A percentile compares a stretch with the other conserved stretches of the same genome.
Conservation (phyloP, 768 basidiomycete species). For the Cubamyces lactineus region DNA sequence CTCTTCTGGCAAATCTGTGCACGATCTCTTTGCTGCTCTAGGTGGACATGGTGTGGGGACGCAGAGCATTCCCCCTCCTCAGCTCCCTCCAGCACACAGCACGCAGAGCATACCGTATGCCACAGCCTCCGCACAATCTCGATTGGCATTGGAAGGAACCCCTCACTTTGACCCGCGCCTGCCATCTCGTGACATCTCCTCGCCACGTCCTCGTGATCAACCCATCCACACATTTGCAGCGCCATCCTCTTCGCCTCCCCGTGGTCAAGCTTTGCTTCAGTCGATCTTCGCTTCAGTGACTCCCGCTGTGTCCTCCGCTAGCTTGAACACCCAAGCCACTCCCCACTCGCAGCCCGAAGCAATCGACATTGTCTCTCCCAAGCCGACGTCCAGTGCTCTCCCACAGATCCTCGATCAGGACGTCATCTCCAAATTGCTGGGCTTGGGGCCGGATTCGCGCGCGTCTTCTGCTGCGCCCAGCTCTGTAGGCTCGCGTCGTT, state of each 20-base stretch:
- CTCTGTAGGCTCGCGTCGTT: conserved; percentile 30
- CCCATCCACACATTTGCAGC: neutral
- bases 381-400: conserved; percentile 52
- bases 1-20: conserved; percentile 40
- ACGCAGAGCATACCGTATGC: neutral
- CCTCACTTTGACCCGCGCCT: no score
- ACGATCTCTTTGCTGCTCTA: conserved; percentile 48
- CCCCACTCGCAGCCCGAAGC: conserved; percentile 29
- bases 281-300: conserved; percentile 76
- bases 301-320: conserved; percentile 29
- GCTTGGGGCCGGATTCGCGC: conserved; percentile 45
- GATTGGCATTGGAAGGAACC: no score
- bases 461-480: conserved; percentile 37
- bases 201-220: no score
- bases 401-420: conserved; percentile 75
- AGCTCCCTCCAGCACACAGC: neutral
- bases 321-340: conserved; percentile 27
- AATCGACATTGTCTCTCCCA: conserved; percentile 56
- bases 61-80: neutral
- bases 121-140: no score
- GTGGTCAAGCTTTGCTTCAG: conserved; percentile 64
- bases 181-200: no score
- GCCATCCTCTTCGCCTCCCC: conserved; percentile 30
- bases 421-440: conserved; percentile 67
- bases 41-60: neutral